Evolutionary conservation across 371 early-diverging fungal species (phyloP), one percentile per base, ranked within the genome.

Genomic region (Lichtheimia hyalospora): DNA sequence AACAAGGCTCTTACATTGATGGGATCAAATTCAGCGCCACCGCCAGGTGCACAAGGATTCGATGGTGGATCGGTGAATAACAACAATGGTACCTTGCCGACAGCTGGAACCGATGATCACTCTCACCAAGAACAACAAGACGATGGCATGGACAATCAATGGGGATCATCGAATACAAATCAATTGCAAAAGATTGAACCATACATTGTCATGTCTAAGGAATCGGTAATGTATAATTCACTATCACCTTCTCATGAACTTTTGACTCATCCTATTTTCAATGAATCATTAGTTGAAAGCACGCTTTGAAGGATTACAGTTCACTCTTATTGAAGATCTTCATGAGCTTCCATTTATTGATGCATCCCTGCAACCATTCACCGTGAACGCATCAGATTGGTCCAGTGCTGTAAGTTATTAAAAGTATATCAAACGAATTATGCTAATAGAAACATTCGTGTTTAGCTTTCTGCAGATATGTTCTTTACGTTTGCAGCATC

Each of bases 331-430:
- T 52, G 91, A 94, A 65, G 94, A 95, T 67, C 49, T 89, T 42
- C 82, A 86, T 60, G 86, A 89, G 42, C 62, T 94, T 39, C 95
- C 95, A 0, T 86, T 93, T 67, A 74, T 92, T 16, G 94, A 94
- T 57, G 57, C 87, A 27, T 74, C 74, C 14, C 51, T 95, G 5
- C 82, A 85, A 16, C 84, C 86, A 46, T 85, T 92, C 63, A 69
- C 81, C 0, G 69, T 91, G 23, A 79, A 84, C 18, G 77, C 84
- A 0, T 66, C 84, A 0, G 91, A 94, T 68, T 95, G 95, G 95
- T 84, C 87, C 2, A 64, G 84, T 23, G 62, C 72, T 43, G 73
- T 83, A 68, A 61, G 48, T 42, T 20, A 0, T 41, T 15, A 2
- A 16, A 28, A 0, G 12, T 21, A 25, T 21, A 23, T 20, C 46